phyloP scores from a whole-genome alignment of 345 rosid species.

The Eucalyptus pauciflora region DNA sequence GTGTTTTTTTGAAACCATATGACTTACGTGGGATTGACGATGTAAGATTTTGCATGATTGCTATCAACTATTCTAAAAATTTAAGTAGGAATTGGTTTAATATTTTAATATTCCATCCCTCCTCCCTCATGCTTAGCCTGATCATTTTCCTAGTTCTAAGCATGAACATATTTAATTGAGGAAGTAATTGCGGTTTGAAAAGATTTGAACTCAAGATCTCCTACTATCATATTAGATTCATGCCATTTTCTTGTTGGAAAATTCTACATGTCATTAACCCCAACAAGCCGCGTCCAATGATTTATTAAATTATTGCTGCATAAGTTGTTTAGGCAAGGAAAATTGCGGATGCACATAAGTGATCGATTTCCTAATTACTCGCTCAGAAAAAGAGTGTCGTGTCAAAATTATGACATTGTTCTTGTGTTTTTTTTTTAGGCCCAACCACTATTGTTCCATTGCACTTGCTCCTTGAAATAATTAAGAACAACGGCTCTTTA shows the following conservation, averaged over 20 bases:
- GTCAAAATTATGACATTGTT: background rate
- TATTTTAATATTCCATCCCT: too few species aligned
- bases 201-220: too few species aligned
- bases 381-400: background rate
- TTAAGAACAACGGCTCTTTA: background rate
- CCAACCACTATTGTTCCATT: background rate
- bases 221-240: accelerated
- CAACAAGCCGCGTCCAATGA: background rate
- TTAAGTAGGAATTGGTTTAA: accelerated
- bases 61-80: too few species aligned
- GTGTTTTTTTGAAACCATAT: background rate
- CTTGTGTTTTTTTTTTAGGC: background rate
- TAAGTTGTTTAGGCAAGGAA: background rate
- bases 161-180: too few species aligned
- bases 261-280: background rate
- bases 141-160: too few species aligned
- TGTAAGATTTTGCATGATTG: accelerated
- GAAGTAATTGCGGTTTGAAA: accelerated
- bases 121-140: too few species aligned
- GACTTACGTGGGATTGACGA: background rate
- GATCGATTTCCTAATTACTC: background rate
- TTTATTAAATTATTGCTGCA: background rate
- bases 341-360: background rate
- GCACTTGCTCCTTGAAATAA: background rate
- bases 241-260: background rate